Conservation (phyloP, 345 rosid species). For the Eutrema yunnanense region DNA sequence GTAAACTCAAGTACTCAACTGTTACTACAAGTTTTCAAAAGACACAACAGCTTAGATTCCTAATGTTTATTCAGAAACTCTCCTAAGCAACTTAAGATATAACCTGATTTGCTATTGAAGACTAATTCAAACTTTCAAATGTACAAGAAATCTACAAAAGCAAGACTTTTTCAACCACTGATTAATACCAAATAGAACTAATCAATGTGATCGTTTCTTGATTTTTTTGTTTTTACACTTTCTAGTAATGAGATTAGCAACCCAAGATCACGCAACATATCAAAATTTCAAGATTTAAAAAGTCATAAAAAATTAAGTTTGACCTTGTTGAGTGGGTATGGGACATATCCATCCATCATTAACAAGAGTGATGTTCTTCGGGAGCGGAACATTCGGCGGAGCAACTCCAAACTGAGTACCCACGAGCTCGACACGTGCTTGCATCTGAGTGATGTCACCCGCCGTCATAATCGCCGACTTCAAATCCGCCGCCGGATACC, state of each 20-base stretch:
- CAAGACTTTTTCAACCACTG: slow-evolving; percentile 18
- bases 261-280: background rate
- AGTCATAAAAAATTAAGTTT: background rate
- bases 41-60: background rate
- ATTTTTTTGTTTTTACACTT: background rate
- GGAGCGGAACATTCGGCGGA: slow-evolving; percentile 61
- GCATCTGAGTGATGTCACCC: slow-evolving; percentile 78
- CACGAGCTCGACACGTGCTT: slow-evolving; percentile 54
- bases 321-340: slow-evolving; percentile 46
- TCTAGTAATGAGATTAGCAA: background rate
- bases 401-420: slow-evolving; percentile 94
- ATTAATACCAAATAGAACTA: background rate
- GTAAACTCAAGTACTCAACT: background rate
- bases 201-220: background rate
- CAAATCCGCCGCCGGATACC: slow-evolving; percentile 69
- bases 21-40: background rate
- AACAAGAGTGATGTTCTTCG: slow-evolving; percentile 54
- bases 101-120: background rate
- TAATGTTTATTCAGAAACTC: background rate
- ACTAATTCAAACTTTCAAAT: slow-evolving; percentile 14
- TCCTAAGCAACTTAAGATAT: background rate
- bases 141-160: background rate
- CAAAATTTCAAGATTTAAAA: background rate
- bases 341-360: slow-evolving; percentile 80
- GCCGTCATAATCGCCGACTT: slow-evolving; percentile 92